A percentile compares a stretch with the other conserved stretches of the same genome.
Evolutionary conservation across 2,329 filamentous ascomycete species (phyloP).

Genomic region (Neophaeococcomyces aloes): DNA sequence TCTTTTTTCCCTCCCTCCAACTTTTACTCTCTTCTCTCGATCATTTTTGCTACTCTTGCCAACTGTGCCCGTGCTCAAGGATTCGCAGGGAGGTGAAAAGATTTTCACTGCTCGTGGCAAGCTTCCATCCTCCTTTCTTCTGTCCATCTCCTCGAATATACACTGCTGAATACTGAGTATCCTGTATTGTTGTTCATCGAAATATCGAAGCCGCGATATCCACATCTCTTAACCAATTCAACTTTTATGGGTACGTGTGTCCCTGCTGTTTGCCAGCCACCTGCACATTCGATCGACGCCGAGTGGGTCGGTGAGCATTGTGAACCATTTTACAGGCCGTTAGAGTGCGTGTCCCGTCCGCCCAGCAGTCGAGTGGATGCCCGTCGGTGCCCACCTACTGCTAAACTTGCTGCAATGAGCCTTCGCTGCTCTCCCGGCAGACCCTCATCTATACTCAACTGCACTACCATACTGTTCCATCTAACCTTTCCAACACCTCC

Average conservation of each 20-base stretch:
- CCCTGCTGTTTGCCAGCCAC: conserved; percentile 8
- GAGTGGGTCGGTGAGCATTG: conserved; percentile 5
- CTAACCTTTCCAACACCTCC: conserved; percentile 8
- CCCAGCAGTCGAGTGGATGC: conserved; percentile 6
- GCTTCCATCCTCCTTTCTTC: background rate
- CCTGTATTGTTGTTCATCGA: conserved; percentile 1
- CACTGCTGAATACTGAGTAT: background rate
- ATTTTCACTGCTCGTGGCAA: conserved; percentile 2
- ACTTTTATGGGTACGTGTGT: conserved; percentile 8
- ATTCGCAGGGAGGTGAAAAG: background rate
- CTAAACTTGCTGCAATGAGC: conserved; percentile 6
- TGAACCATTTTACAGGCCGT: conserved; percentile 1
- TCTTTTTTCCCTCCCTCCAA: conserved; percentile 2
- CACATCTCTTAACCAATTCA: conserved; percentile 4
- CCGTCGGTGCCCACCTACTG: conserved; percentile 5
- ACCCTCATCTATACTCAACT: conserved; percentile 9
- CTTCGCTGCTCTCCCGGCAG: conserved; percentile 3
- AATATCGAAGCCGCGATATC: conserved; percentile 6
- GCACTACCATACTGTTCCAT: conserved; percentile 8
- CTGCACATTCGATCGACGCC: conserved; percentile 10
- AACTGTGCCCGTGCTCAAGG: background rate
- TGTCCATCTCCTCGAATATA: background rate
- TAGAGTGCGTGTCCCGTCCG: conserved; percentile 5
- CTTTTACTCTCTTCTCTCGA: conserved; percentile 2
- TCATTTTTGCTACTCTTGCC: background rate